Evolutionary conservation across 768 basidiomycete species (phyloP).

Genomic region (Cantharellus cinnabarinus): DNA sequence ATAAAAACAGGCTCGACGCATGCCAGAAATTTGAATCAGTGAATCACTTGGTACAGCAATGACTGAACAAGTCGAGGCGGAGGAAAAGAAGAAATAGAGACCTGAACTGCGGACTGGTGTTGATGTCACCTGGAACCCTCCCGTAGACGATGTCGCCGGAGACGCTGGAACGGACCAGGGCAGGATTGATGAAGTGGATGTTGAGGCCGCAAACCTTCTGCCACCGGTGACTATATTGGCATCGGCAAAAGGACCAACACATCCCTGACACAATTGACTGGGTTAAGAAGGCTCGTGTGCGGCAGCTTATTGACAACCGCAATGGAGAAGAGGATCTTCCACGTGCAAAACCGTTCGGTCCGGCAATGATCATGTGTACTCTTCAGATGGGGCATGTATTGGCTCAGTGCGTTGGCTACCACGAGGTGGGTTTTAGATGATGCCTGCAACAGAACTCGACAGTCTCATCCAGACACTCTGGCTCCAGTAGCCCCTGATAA

Average conservation of each 20-base stretch:
- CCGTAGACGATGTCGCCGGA: conserved; percentile 23
- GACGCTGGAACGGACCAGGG: conserved; percentile 19
- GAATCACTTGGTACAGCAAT: not conserved
- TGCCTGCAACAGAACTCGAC: no score
- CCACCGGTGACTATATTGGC: conserved; percentile 23
- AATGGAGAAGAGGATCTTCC: conserved; percentile 19
- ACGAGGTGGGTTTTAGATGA: conserved; percentile 11
- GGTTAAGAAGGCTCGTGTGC: conserved; percentile 36
- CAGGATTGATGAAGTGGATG: conserved; percentile 12
- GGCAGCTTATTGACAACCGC: conserved; percentile 25
- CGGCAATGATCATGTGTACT: conserved; percentile 47
- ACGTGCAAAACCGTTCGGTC: conserved; percentile 29
- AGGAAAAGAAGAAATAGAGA: conserved; percentile 39
- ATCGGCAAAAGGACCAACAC: conserved; percentile 30
- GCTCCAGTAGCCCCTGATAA: conserved; percentile 21
- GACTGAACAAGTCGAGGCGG: conserved; percentile 57
- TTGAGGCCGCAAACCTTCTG: conserved; percentile 14
- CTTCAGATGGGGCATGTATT: conserved; percentile 55
- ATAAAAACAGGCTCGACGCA: not conserved
- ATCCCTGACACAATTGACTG: conserved; percentile 42
- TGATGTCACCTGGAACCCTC: no score
- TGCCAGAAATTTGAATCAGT: not conserved
- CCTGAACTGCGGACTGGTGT: conserved; percentile 5
- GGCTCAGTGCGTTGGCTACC: conserved; percentile 36
- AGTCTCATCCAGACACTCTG: not conserved